These are phyloP conservation scores for Colletotrichum sp. DNA, from an alignment of 2,329 filamentous ascomycete genomes.

Conservation along the genomic window DNA sequence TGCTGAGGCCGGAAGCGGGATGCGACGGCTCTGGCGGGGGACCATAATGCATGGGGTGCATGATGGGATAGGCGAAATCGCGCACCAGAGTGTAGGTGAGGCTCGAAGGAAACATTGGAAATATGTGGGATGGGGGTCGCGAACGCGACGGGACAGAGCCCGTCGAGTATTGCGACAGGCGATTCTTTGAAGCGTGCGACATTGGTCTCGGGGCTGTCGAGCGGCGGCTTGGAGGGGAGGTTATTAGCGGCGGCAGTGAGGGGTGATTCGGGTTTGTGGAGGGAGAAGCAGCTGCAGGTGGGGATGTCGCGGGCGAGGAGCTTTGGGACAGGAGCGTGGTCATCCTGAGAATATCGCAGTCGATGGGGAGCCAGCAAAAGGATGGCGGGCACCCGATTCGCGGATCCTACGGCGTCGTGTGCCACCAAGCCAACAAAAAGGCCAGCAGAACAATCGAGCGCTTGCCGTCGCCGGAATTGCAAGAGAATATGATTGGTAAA, in stretches of 20 bases:
- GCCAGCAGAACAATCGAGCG: not conserved
- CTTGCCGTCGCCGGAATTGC: not conserved
- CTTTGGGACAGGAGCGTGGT: slow-evolving; percentile 62
- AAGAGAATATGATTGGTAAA: not conserved
- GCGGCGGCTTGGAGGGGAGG: slow-evolving; percentile 62
- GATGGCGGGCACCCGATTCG: slow-evolving; percentile 28
- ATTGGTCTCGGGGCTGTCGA: slow-evolving; percentile 68
- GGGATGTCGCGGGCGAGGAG: slow-evolving; percentile 59
- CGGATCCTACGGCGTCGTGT: slow-evolving; percentile 18
- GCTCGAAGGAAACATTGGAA: slow-evolving; percentile 84
- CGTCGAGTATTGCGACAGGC: slow-evolving; percentile 83
- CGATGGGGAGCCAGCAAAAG: slow-evolving; percentile 24
- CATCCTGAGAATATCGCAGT: slow-evolving; percentile 34
- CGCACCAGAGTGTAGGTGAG: slow-evolving; percentile 88
- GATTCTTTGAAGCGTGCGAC: slow-evolving; percentile 80
- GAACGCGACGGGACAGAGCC: slow-evolving; percentile 73
- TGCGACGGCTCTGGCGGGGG: slow-evolving; percentile 77
- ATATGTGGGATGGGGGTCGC: slow-evolving; percentile 80
- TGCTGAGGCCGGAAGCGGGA: slow-evolving; percentile 80
- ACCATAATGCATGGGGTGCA: slow-evolving; percentile 91
- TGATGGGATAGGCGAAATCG: slow-evolving; percentile 89
- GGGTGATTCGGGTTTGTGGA: slow-evolving; percentile 57
- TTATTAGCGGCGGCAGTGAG: slow-evolving; percentile 61
- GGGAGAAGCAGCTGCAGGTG: slow-evolving; percentile 51
- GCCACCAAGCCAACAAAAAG: not conserved